Conservation (phyloP, 1,284 basidiomycete species). For the Austroboletus niveus region DNA sequence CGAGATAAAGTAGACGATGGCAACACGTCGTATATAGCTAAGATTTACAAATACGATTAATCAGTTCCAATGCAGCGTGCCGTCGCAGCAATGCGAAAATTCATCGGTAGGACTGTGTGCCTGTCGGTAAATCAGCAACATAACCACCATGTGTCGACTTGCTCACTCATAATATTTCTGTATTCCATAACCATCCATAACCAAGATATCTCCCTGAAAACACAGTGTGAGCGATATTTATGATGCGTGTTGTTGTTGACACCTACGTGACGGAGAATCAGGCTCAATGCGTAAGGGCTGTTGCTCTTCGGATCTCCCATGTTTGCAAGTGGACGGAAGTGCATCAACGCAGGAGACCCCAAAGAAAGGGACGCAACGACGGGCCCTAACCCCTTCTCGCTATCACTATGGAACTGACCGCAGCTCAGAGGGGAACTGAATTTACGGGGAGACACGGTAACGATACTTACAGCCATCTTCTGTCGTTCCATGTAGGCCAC, state of each 20-base stretch:
- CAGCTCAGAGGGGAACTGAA: slow-evolving; percentile 2
- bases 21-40: slow-evolving; percentile 18
- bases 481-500: slow-evolving; percentile 81
- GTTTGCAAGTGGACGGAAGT: slow-evolving; percentile 55
- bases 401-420: slow-evolving; percentile 71
- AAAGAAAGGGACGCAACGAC: slow-evolving; percentile 70
- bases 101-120: slow-evolving; percentile 48
- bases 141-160: neutral
- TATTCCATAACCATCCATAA: slow-evolving; percentile 69
- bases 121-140: slow-evolving; percentile 27
- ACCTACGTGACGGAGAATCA: slow-evolving; percentile 67
- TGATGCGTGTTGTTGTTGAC: neutral
- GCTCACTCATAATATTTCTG: slow-evolving; percentile 70
- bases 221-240: neutral
- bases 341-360: slow-evolving; percentile 71
- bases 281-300: slow-evolving; percentile 43
- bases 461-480: slow-evolving; percentile 66
- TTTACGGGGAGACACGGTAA: neutral
- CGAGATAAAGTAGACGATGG: too few species aligned
- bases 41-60: slow-evolving; percentile 7
- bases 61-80: slow-evolving; percentile 43
- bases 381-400: slow-evolving; percentile 68
- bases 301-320: slow-evolving; percentile 34
- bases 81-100: slow-evolving; percentile 54
- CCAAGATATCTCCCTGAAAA: slow-evolving; percentile 65